These are phyloP conservation scores for Botrytis fragariae DNA, from an alignment of 2,329 filamentous ascomycete genomes.

Conservation along the genomic window DNA sequence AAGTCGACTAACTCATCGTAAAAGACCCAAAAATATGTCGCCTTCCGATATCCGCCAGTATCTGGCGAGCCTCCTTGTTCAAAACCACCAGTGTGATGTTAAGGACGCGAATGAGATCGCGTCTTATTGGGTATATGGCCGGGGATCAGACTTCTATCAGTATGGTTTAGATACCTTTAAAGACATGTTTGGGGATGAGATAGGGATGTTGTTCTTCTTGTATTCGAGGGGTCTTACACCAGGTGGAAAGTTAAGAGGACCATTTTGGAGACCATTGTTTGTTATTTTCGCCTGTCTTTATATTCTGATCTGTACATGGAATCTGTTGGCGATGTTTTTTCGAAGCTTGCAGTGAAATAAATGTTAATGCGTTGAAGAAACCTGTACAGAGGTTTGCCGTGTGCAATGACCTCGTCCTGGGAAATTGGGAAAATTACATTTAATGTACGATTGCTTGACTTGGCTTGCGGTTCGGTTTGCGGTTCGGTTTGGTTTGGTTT, in stretches of 20 bases:
- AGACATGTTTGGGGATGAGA: background rate
- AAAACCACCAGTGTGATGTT: background rate
- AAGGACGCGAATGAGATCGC: background rate
- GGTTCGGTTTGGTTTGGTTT: background rate
- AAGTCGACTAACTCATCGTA: background rate
- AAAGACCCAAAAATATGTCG: background rate
- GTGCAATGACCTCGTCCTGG: background rate
- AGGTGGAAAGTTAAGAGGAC: rapidly evolving
- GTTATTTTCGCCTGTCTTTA: background rate
- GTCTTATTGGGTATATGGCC: background rate
- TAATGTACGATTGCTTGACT: too few species aligned
- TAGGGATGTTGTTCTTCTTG: constrained; percentile 3
- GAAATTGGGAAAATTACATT: background rate
- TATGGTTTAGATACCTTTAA: constrained; percentile 5
- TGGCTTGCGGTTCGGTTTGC: background rate
- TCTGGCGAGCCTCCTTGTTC: background rate
- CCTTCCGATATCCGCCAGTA: background rate
- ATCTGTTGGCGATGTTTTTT: background rate
- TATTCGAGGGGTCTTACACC: background rate
- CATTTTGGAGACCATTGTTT: rapidly evolving
- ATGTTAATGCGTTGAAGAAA: background rate
- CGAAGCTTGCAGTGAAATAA: background rate
- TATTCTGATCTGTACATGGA: background rate
- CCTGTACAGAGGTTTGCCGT: too few species aligned
- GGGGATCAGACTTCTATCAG: constrained; percentile 11